These are phyloP conservation scores for Beauveria caledonica DNA, from an alignment of 2,329 filamentous ascomycete genomes.

Conservation along the genomic window DNA sequence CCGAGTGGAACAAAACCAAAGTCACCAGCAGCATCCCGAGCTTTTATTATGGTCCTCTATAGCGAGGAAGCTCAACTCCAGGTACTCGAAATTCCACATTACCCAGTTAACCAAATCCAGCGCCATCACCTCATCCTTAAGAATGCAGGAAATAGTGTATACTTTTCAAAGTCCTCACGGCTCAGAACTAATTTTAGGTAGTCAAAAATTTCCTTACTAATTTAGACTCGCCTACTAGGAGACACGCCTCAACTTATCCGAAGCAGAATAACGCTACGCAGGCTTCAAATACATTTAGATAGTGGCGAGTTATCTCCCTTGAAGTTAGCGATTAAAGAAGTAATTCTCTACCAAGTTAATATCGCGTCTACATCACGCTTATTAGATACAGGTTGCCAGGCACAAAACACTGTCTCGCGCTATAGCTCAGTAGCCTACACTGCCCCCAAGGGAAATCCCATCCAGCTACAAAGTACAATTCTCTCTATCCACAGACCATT, in stretches of 20 bases:
- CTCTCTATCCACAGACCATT: constrained; percentile 18
- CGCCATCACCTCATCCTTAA: neutral
- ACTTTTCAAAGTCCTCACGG: neutral
- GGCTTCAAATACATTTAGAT: neutral
- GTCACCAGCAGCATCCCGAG: constrained; percentile 11
- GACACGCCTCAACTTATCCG: constrained; percentile 3
- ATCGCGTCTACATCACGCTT: neutral
- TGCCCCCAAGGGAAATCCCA: neutral
- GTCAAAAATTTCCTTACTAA: constrained; percentile 7
- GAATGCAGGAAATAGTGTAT: neutral
- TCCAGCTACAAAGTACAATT: neutral
- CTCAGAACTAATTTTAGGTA: constrained; percentile 5
- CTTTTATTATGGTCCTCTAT: neutral
- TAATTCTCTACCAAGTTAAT: neutral
- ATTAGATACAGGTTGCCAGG: neutral
- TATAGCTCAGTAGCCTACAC: constrained; percentile 3
- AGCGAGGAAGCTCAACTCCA: constrained; percentile 7
- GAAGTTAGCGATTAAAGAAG: neutral
- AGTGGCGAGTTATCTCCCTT: neutral
- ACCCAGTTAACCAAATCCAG: constrained; percentile 12
- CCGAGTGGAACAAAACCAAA: constrained; percentile 4
- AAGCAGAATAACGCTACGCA: constrained; percentile 2
- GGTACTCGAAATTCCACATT: constrained; percentile 12
- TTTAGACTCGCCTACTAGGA: neutral
- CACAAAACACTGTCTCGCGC: constrained; percentile 4